phyloP scores from a whole-genome alignment of 768 basidiomycete species.

The Boletus subcaerulescens region DNA sequence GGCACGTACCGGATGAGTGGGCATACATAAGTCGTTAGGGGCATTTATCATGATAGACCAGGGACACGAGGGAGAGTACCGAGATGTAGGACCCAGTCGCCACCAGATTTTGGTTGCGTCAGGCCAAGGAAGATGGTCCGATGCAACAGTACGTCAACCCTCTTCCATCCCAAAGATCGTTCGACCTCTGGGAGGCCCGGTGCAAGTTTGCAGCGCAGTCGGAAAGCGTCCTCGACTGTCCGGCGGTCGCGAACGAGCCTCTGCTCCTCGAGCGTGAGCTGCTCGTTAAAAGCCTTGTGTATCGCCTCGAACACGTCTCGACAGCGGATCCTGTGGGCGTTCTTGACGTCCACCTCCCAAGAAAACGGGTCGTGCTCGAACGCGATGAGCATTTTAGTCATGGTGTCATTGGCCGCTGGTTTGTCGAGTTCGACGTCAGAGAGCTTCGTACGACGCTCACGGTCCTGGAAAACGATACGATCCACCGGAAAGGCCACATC shows the following conservation, averaged over 20 bases:
- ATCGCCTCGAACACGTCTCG: conserved; percentile 61
- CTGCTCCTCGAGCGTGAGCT: conserved; percentile 46
- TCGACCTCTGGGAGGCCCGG: conserved; percentile 38
- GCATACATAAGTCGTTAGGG: too few relatives aligned
- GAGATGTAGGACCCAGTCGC: conserved; percentile 37
- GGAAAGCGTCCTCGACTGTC: conserved; percentile 42
- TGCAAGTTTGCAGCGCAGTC: conserved; percentile 44
- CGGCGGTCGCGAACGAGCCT: conserved; percentile 28
- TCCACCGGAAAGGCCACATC: conserved; percentile 48
- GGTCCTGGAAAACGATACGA: conserved; percentile 23
- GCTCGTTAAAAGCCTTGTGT: conserved; percentile 44
- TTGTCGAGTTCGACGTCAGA: conserved; percentile 40
- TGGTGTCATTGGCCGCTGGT: conserved; percentile 40
- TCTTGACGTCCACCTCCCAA: conserved; percentile 43
- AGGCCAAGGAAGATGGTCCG: conserved; percentile 54
- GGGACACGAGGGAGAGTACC: conserved; percentile 11
- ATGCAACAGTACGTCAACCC: conserved; percentile 54
- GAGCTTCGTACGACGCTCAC: conserved; percentile 26
- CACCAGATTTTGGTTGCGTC: conserved; percentile 34
- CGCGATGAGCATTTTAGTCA: conserved; percentile 50
- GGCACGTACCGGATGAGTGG: too few relatives aligned
- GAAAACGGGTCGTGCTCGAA: conserved; percentile 36
- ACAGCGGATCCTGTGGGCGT: conserved; percentile 45
- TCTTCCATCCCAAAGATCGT: conserved; percentile 47
- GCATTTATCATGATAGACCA: conserved; percentile 5